Percentiles rank a stretch among this genome's conserved stretches.
Conservation (phyloP, 495 filamentous ascomycete species). For the Penicillium silybi region DNA sequence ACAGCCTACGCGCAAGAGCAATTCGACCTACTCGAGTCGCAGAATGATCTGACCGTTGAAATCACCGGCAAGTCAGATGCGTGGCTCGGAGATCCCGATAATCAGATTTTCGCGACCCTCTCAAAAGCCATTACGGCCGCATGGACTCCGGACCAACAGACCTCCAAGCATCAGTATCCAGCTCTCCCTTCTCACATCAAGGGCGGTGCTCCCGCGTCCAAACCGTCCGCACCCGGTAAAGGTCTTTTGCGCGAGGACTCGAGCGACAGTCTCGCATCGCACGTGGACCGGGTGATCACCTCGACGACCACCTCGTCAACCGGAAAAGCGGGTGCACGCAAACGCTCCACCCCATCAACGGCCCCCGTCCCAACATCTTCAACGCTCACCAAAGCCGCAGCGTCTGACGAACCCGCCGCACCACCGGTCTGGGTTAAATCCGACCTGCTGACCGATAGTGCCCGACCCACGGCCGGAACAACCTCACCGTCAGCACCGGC, state of each 20-base stretch:
- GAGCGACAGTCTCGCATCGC: slow-evolving; percentile 42
- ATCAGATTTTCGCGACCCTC: slow-evolving; percentile 84
- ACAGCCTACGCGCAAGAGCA: slow-evolving; percentile 63
- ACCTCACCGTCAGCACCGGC: not conserved
- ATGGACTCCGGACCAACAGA: slow-evolving; percentile 51
- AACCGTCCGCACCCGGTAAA: slow-evolving; percentile 10
- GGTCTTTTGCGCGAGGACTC: slow-evolving; percentile 37
- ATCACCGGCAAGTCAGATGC: slow-evolving; percentile 93
- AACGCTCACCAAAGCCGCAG: slow-evolving; percentile 49
- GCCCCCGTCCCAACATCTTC: slow-evolving; percentile 53
- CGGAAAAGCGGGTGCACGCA: slow-evolving; percentile 31
- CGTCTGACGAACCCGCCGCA: slow-evolving; percentile 2
- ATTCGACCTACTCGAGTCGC: slow-evolving; percentile 67
- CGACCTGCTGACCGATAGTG: not conserved
- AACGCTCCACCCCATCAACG: slow-evolving; percentile 33
- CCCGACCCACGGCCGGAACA: not conserved
- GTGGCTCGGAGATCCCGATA: slow-evolving; percentile 90
- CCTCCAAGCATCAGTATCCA: slow-evolving; percentile 32
- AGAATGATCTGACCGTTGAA: slow-evolving; percentile 75
- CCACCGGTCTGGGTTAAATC: slow-evolving; percentile 24
- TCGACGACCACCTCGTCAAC: slow-evolving; percentile 41
- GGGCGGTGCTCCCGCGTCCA: slow-evolving; percentile 15
- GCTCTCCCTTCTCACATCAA: slow-evolving; percentile 12
- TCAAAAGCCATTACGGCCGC: slow-evolving; percentile 81
- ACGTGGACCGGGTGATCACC: slow-evolving; percentile 45